These are phyloP conservation scores for Lizanozyma gosingica DNA, from an alignment of 1,139 yeast species.

Conservation along the genomic window DNA sequence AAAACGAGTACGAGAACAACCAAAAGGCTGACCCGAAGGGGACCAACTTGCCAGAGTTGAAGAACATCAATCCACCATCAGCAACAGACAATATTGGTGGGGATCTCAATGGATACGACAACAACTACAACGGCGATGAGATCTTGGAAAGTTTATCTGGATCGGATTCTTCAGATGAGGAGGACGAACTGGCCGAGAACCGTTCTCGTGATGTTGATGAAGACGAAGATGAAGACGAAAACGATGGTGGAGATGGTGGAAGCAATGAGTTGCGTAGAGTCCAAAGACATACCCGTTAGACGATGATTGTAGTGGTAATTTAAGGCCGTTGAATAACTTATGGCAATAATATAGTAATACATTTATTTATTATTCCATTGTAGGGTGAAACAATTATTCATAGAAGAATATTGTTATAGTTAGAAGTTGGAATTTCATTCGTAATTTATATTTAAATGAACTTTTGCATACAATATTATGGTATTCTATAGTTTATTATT, in stretches of 20 bases:
- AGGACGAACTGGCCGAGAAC: constrained; percentile 3
- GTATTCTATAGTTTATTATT: no score
- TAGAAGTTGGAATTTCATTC: no score
- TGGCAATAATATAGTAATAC: no score
- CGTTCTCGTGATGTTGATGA: constrained; percentile 5
- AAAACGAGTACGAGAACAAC: constrained; percentile 11
- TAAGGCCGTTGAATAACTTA: no score
- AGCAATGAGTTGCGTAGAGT: constrained; percentile 2
- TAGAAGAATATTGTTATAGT: no score
- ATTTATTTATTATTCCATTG: no score
- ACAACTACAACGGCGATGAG: constrained; percentile 1
- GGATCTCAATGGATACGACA: constrained; percentile 1
- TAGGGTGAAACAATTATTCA: no score
- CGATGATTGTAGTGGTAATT: not conserved
- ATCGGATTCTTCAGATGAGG: constrained; percentile 9
- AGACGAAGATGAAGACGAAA: constrained; percentile 8
- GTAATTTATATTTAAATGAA: no score
- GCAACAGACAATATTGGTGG: not conserved
- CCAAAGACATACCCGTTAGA: constrained; percentile 1
- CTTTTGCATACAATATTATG: no score
- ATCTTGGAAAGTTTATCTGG: constrained; percentile 2
- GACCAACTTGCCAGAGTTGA: constrained; percentile 9
- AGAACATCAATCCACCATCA: not conserved
- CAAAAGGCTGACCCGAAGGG: not conserved
- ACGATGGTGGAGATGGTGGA: not conserved